Evolutionary conservation across 2,329 filamentous ascomycete species (phyloP), one percentile per base, ranked within the genome.

Genomic region (Westerdykella sp.): DNA sequence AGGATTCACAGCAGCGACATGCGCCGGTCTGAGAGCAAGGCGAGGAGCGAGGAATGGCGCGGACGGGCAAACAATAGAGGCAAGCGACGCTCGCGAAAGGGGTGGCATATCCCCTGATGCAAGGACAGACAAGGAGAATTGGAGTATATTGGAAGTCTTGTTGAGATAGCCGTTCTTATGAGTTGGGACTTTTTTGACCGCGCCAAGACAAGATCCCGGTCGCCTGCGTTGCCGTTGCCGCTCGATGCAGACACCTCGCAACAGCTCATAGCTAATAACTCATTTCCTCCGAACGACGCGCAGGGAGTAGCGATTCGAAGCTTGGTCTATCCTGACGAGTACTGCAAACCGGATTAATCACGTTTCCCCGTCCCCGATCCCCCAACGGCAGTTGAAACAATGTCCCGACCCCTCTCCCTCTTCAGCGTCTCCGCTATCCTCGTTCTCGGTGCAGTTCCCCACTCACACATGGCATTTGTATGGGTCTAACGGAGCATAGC

Each of bases 391-490:
- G 18, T 37, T 28, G 4, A 30, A 42, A 57, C 56, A 39, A 77
- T 77, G 74, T 67, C 74, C 43, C 71, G 71, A 47, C 74, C 75
- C 41, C 72, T 77, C 56, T 74, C 73, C 39, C 72, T 77, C 49
- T 76, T 77, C 69, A 73, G 71, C 50, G 69, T 77, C 54, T 72
- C 73, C 53, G 73, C 73, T 23, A 73, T 76, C 54, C 68, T 75
- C 42, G 60, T 74, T 50, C 66, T 75, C 18, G 48, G 59, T 51
- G 36, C 13, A 43, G 25, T 10, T 21, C 18, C 18, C 18, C 25
- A 23, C n/a, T 30, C 21, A 13, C 36, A 34, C n/a, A 32, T 32
- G 10, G 1, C 2, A 23, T 7, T 34, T 22, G 14, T 11, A 12
- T 23, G 22, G 38, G 3, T 12, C 25, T 38, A 25, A 36, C 39